phyloP scores from a whole-genome alignment of 352 stramenopile species.

The Paralagenidium karlingii region DNA sequence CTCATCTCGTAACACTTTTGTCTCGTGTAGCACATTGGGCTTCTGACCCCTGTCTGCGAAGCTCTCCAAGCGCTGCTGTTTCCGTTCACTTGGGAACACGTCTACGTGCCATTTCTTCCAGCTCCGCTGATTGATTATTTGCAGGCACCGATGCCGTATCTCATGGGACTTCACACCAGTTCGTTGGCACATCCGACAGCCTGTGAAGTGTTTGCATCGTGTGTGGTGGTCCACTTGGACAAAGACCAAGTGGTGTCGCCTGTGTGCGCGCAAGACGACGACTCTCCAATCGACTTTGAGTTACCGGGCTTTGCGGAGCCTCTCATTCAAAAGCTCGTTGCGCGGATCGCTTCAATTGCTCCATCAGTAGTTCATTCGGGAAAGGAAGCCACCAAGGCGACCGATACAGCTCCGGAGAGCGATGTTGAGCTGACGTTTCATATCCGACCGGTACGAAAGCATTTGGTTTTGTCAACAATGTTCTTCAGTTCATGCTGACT shows the following conservation, averaged over 20 bases:
- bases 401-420: background rate
- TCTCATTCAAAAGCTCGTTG: constrained; percentile 1
- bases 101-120: constrained; percentile 78
- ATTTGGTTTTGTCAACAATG: too few species aligned
- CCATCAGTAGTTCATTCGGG: background rate
- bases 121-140: constrained; percentile 77
- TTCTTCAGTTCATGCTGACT: too few species aligned
- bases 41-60: constrained; percentile 68
- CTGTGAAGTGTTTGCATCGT: constrained; percentile 65
- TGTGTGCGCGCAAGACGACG: constrained; percentile 39
- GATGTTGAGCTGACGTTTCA: constrained; percentile 51
- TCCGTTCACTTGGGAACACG: constrained; percentile 76
- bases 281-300: constrained; percentile 33
- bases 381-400: background rate
- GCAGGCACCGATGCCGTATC: constrained; percentile 71
- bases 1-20: constrained; percentile 2
- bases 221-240: constrained; percentile 72
- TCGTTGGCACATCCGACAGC: constrained; percentile 57
- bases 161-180: constrained; percentile 78
- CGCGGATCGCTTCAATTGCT: constrained; percentile 2
- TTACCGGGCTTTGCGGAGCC: constrained; percentile 20
- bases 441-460: constrained; percentile 45
- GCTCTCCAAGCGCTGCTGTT: constrained; percentile 68
- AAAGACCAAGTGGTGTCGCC: constrained; percentile 74
- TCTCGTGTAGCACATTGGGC: constrained; percentile 31